Conservation (phyloP, 805 yeast species). For the Jamesozyma hellenica region DNA sequence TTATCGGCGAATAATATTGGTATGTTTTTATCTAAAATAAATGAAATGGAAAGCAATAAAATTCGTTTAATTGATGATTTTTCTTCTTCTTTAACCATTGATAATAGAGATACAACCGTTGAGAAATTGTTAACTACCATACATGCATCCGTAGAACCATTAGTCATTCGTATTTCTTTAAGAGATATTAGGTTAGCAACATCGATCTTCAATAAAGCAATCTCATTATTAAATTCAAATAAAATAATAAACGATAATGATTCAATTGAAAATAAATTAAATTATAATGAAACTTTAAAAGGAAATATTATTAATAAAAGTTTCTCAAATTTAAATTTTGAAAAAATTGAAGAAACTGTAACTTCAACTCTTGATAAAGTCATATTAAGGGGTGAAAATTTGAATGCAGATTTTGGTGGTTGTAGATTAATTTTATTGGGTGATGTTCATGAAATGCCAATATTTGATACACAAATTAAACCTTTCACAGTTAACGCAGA, state of each 20-base stretch:
- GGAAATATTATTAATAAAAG: no score
- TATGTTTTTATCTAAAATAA: slow-evolving; percentile 74
- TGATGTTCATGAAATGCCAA: slow-evolving; percentile 84
- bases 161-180: slow-evolving; percentile 70
- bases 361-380: slow-evolving; percentile 26
- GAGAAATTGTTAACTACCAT: slow-evolving; percentile 52
- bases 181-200: slow-evolving; percentile 79
- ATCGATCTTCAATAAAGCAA: slow-evolving; percentile 62
- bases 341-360: no score
- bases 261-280: no score
- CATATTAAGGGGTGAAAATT: slow-evolving; percentile 56
- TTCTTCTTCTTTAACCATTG: slow-evolving; percentile 64
- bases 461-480: slow-evolving; percentile 61
- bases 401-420: slow-evolving; percentile 61
- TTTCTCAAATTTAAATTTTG: no score
- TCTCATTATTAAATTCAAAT: slow-evolving; percentile 34
- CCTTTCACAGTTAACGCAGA: slow-evolving; percentile 59
- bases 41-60: slow-evolving; percentile 46
- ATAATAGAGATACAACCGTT: slow-evolving; percentile 54
- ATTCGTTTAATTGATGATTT: slow-evolving; percentile 82
- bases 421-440: slow-evolving; percentile 76
- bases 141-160: slow-evolving; percentile 66
- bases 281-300: no score
- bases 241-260: slow-evolving; percentile 5
- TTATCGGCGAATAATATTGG: slow-evolving; percentile 72